Base-by-base conservation (phyloP, 345 rosid species). In the Passiflora organensis region DNA sequence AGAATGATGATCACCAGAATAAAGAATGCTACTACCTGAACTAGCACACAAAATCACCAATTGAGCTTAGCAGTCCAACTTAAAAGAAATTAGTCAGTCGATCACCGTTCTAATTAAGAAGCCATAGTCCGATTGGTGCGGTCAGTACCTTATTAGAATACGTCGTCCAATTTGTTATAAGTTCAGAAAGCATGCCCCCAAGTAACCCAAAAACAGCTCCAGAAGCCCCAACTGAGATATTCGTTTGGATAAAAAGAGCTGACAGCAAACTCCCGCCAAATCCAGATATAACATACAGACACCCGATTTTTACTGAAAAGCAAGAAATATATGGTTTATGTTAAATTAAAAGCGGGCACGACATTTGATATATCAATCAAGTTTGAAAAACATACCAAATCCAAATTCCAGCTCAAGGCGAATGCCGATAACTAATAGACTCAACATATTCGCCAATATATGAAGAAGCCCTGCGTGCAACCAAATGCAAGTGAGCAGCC, bases 191-290 rank as follows among this genome's bases (percentile, higher is more conserved):
- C 96, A 91, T 91, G 69, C 83, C 80, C 25, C 98, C 98, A 15
- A 91, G 89, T 55, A 91, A 74, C 51, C 98, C 98, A 75, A 91
- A 88, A 18, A 91, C 84, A 0, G 95, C 95, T 71, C 98, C 98
- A 39, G 98, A 91, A 32, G 98, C 98, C 59, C 98, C 98, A 43
- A 91, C 98, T 0, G 96, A 91, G 64, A 91, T 77, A 63, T 78
- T 81, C 36, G 84, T 67, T 64, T 84, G 87, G 48, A 88, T 71
- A 70, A 91, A 91, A 60, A 91, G 95, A 49, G 83, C 90, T 14
- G 98, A 91, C 60, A 91, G 47, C 74, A 91, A 63, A 56, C 98
- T 91, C 69, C 98, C 96, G 48, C 98, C 96, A 68, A 91, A 76
- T 13, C 98, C 98, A 39, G 98, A 81, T 52, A 91, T 84, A 66